Conservation (phyloP, 257 asterid genomes). For the Fraxinus anomala region DNA sequence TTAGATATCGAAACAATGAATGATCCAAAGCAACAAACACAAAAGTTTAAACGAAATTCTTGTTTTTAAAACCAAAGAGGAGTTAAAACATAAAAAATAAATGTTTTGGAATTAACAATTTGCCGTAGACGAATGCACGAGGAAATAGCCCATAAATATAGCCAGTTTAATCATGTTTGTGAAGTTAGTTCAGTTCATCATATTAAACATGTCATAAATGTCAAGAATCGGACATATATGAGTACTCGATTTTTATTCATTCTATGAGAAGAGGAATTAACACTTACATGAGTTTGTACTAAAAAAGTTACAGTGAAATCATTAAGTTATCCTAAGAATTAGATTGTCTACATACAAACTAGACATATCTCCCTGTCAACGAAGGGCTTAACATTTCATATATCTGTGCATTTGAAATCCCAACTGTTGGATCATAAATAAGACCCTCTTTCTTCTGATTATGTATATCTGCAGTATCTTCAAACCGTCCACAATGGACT, state of each 20-base stretch:
- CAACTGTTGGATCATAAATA: constrained; percentile 27
- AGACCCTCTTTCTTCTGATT: constrained; percentile 11
- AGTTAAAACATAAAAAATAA: no score
- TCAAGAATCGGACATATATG: not conserved
- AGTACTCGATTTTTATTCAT: not conserved
- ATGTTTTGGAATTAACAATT: no score
- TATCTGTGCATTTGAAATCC: constrained; percentile 25
- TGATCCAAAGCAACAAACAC: no score
- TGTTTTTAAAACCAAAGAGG: no score
- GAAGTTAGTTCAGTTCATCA: not conserved
- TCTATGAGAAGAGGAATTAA: not conserved
- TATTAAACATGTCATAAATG: not conserved
- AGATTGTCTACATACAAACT: constrained; percentile 31
- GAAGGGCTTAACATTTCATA: constrained; percentile 15
- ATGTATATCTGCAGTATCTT: constrained; percentile 17
- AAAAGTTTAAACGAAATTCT: no score
- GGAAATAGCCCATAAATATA: not conserved
- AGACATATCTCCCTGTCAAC: constrained; percentile 18
- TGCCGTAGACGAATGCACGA: not conserved
- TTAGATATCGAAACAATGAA: no score
- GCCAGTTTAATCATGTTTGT: not conserved
- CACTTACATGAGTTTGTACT: not conserved
- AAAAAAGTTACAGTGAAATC: not conserved
- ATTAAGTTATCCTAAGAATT: not conserved
- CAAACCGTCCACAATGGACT: no score